These are phyloP conservation scores for Mrakia blollopis DNA, from an alignment of 768 basidiomycete genomes.

Conservation along the genomic window DNA sequence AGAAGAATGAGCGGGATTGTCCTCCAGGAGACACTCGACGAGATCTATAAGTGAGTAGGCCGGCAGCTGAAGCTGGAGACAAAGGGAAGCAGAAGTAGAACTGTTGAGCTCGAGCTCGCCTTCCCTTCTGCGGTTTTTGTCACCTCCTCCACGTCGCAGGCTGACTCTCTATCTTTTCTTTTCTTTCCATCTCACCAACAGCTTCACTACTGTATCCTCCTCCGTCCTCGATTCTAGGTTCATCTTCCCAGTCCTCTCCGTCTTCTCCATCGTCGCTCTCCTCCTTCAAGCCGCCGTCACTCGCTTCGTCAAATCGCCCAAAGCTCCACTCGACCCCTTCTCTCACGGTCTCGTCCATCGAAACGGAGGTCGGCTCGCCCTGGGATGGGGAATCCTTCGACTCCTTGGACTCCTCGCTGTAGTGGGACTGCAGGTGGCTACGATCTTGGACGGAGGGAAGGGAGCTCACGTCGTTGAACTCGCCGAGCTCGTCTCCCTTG, in stretches of 20 bases:
- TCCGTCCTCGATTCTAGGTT: neutral
- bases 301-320: neutral
- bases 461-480: conserved; percentile 1
- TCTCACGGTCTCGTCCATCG: neutral
- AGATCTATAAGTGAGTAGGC: neutral
- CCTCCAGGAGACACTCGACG: neutral
- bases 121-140: neutral
- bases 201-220: neutral
- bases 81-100: neutral
- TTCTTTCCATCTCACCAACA: neutral
- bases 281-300: neutral
- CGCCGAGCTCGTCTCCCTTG: neutral
- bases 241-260: neutral
- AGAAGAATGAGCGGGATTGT: neutral
- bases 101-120: neutral
- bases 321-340: neutral
- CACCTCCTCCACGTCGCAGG: neutral
- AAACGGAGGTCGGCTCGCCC: conserved; percentile 15
- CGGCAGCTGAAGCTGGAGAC: too few relatives aligned
- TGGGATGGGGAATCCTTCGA: conserved; percentile 14
- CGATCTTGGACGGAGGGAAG: neutral
- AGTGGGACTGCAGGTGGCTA: neutral
- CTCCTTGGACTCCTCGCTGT: conserved; percentile 13
- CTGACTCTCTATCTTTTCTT: neutral
- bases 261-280: neutral